These are phyloP conservation scores for Stentor roeselii DNA, from an alignment of 73 alveolate species.

Conservation along the genomic window DNA sequence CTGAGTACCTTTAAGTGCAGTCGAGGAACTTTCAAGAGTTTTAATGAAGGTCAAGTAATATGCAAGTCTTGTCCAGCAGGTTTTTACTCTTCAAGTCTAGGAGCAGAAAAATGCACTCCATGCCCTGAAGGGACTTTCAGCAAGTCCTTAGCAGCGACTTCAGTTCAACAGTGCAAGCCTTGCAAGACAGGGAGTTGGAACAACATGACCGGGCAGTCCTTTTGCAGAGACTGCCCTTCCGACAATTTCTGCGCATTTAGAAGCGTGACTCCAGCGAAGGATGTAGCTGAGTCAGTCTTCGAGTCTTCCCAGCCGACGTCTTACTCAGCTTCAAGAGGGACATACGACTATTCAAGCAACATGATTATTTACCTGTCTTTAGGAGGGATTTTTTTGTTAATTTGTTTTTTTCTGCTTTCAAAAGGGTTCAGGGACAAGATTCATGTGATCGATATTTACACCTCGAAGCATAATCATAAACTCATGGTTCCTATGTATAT, in stretches of 20 bases:
- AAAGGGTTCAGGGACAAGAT: not conserved
- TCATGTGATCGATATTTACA: not conserved
- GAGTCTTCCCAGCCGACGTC: conserved; percentile 3
- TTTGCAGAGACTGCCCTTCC: conserved; percentile 5
- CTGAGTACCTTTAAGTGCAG: not conserved
- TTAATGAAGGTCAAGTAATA: too few species aligned
- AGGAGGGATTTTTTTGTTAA: not conserved
- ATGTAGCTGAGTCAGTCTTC: not conserved
- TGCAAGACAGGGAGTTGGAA: not conserved
- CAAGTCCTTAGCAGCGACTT: not conserved
- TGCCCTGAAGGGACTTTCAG: conserved; percentile 23
- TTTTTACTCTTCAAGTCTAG: not conserved
- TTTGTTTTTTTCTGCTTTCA: not conserved
- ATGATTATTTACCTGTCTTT: not conserved
- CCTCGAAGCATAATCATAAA: not conserved
- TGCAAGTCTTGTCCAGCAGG: not conserved
- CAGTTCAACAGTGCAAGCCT: not conserved
- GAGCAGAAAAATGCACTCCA: not conserved
- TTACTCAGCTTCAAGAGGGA: not conserved
- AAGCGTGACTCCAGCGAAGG: not conserved
- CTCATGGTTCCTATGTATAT: not conserved
- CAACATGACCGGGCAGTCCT: not conserved
- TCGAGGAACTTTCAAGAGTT: not conserved
- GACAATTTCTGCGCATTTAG: not conserved
- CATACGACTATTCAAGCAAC: not conserved